phyloP scores from a whole-genome alignment of 139 green algal genomes.

The Edaphochlamys debaryana region DNA sequence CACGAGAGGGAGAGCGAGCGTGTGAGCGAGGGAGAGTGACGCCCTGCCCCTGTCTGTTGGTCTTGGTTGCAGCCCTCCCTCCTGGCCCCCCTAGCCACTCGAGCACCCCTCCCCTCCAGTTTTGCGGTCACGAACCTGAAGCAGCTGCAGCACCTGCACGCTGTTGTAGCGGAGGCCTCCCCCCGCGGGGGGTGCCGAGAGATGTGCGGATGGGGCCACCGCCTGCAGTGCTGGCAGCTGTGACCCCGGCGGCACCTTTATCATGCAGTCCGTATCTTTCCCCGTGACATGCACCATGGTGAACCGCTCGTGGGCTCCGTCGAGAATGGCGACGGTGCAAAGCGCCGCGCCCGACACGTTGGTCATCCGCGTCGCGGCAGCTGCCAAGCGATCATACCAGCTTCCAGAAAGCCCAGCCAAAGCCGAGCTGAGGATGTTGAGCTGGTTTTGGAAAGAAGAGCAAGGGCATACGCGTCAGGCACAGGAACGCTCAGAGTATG shows the following conservation, averaged over 20 bases:
- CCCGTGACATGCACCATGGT: conserved; percentile 18
- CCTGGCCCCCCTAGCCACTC: too few relatives aligned
- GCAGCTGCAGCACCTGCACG: conserved; percentile 31
- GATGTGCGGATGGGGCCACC: not conserved
- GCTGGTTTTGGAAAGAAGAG: not conserved
- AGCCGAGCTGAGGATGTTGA: not conserved
- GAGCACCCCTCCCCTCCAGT: too few relatives aligned
- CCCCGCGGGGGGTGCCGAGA: not conserved
- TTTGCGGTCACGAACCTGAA: too few relatives aligned
- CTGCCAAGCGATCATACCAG: conserved; percentile 20
- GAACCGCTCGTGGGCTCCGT: not conserved
- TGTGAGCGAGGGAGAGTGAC: too few relatives aligned
- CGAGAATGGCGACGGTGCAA: conserved; percentile 15
- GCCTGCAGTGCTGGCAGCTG: conserved; percentile 23
- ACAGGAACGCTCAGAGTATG: too few relatives aligned
- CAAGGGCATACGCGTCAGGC: too few relatives aligned
- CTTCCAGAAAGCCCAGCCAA: not conserved
- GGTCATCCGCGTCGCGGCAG: not conserved
- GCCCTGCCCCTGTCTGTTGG: too few relatives aligned
- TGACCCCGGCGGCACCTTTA: not conserved
- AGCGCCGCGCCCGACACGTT: not conserved
- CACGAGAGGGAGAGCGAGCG: too few relatives aligned
- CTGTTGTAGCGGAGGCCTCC: conserved; percentile 22
- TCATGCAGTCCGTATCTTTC: not conserved
- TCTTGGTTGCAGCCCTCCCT: too few relatives aligned